Evolutionary conservation across 78 protist genomes (phyloP).

Genomic region (Dictyostelium firmibasis): DNA sequence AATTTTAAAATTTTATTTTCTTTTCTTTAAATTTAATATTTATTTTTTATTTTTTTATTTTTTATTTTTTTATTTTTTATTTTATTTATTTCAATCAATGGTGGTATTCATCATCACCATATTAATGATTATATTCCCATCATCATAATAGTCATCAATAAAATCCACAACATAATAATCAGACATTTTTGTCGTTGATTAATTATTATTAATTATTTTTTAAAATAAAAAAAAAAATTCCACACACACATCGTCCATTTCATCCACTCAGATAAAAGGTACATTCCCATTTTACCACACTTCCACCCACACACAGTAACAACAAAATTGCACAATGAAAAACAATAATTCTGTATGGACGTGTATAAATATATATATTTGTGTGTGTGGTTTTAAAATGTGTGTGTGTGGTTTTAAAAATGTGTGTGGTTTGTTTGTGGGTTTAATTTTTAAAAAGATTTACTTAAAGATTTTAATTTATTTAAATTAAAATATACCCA

Average conservation of each 20-base stretch:
- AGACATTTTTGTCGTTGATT: neutral
- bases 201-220: neutral
- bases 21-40: too few species aligned
- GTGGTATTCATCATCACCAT: slow-evolving; percentile 9
- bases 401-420: neutral
- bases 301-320: neutral
- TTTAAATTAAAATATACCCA: neutral
- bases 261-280: neutral
- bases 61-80: neutral
- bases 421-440: neutral
- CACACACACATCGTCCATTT: neutral
- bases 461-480: neutral
- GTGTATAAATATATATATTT: neutral
- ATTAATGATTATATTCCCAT: slow-evolving; percentile 4
- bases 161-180: neutral
- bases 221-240: neutral
- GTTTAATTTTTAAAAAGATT: neutral
- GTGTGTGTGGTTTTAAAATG: neutral
- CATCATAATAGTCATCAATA: neutral
- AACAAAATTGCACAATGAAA: neutral
- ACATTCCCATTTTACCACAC: neutral
- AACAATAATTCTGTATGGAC: neutral
- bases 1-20: too few species aligned
- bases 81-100: neutral
- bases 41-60: too few species aligned